Evolutionary conservation across 2,329 filamentous ascomycete species (phyloP), one percentile per base, ranked within the genome.

Genomic region (Coniochaeta pulveracea): DNA sequence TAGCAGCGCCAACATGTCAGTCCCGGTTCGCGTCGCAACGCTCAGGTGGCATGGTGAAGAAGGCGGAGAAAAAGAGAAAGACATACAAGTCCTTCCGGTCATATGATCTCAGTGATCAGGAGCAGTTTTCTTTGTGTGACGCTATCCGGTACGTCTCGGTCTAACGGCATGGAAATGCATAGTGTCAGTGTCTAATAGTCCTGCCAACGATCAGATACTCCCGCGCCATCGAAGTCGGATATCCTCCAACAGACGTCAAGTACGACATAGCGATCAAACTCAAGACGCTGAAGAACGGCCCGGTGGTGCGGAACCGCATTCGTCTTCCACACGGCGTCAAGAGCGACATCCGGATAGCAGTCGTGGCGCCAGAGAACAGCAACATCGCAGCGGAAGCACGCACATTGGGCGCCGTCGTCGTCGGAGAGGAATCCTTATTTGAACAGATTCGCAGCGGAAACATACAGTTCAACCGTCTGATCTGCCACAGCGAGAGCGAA

Each of bases 201-300:
- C 27, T 19, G 18, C 34, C n/a, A 36, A 33, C 26, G 18, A 37
- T 18, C 44, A 94, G 86, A 53, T 91, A 94, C 54, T 75, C 98
- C 43, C 84, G 85, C 49, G 89, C 91, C 30, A 78, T 81, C 50
- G 91, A 98, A 71, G 88, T 95, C 47, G 89, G 91, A 50, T 75
- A 75, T 34, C 72, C 79, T 31, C 80, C 84, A 3, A 67, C 70
- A 3, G 64, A 67, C 9, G 66, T 77, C 45, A 96, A 95, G 57
- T 98, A 98, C 64, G 91, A 96, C 55, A 49, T 96, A 33, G 72
- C 84, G 48, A 63, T 98, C 47, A 86, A 81, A 50, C 63, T 98
- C 41, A 80, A 80, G 49, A 86, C 89, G 2, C 68, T 76, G 45
- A 89, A 88, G 55, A 88, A 86, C 57, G 86, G 88, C 1, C 80